These are phyloP conservation scores for Blastobotrys petasosporus DNA, from an alignment of 1,139 yeast species.

Conservation along the genomic window DNA sequence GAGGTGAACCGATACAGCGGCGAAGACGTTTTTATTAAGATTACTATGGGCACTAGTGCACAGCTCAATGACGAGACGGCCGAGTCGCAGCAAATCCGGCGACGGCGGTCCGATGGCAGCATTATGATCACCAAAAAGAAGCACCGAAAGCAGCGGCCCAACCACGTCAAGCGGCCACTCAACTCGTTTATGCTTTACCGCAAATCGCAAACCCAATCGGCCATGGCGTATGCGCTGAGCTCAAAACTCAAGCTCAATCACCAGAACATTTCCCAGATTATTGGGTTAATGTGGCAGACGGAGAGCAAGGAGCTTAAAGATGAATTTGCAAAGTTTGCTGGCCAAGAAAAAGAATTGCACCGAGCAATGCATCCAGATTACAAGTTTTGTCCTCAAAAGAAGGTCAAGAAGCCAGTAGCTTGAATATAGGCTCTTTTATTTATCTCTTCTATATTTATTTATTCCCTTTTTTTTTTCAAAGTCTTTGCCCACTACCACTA, in stretches of 20 bases:
- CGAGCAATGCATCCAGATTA: constrained; percentile 41
- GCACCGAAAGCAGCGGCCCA: constrained; percentile 23
- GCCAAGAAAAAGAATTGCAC: constrained; percentile 40
- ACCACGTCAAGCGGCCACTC: constrained; percentile 42
- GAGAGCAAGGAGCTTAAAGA: constrained; percentile 37
- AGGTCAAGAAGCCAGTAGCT: constrained; percentile 16
- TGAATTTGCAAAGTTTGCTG: constrained; percentile 37
- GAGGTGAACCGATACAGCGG: constrained; percentile 25
- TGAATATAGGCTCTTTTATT: too few relatives aligned
- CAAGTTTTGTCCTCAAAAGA: constrained; percentile 40
- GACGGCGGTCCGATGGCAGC: constrained; percentile 14
- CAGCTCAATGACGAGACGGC: constrained; percentile 17
- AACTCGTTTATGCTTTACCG: constrained; percentile 49
- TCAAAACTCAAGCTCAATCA: constrained; percentile 38
- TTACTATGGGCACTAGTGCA: constrained; percentile 25
- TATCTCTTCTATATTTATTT: background rate
- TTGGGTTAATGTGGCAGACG: constrained; percentile 45
- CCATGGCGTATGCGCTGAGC: constrained; percentile 37
- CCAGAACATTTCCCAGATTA: constrained; percentile 39
- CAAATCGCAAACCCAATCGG: constrained; percentile 40
- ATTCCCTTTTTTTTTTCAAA: background rate
- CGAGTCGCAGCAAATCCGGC: constrained; percentile 6
- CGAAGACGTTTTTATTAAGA: constrained; percentile 28
- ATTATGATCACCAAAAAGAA: constrained; percentile 18
- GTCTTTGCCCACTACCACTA: too few relatives aligned